Conservation (phyloP, 2,329 filamentous ascomycete genomes). For the Xylaria sp. region DNA sequence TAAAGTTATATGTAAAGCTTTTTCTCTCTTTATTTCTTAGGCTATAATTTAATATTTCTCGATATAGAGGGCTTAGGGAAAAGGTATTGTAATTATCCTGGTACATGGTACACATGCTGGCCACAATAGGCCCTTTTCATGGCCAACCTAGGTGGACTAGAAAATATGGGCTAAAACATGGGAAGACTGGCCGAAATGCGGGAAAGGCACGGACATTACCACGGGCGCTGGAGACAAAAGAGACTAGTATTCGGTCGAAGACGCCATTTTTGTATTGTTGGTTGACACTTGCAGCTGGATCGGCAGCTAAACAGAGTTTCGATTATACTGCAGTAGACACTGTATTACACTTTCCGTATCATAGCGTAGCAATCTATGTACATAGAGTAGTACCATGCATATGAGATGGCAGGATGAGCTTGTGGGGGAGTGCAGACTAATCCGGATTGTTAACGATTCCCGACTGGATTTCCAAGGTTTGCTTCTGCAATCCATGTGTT, state of each 20-base stretch:
- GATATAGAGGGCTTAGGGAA: too few species aligned
- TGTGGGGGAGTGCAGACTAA: background rate
- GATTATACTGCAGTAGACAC: background rate
- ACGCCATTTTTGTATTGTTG: constrained; percentile 19
- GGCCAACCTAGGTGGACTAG: too few species aligned
- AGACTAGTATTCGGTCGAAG: constrained; percentile 9
- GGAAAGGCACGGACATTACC: constrained; percentile 5
- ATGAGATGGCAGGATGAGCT: constrained; percentile 2
- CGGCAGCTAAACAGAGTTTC: background rate
- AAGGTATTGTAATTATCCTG: too few species aligned
- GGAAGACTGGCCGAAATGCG: background rate
- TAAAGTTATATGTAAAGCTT: too few species aligned
- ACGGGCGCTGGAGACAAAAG: constrained; percentile 14
- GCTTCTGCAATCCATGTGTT: background rate
- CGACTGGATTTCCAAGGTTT: background rate
- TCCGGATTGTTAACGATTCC: background rate
- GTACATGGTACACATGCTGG: too few species aligned
- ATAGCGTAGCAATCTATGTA: background rate
- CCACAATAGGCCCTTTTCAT: too few species aligned
- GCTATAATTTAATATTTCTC: too few species aligned
- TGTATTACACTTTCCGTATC: background rate
- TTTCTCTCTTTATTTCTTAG: too few species aligned
- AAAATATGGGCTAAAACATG: background rate
- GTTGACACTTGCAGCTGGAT: constrained; percentile 8
- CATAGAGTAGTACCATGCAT: constrained; percentile 10